These are phyloP conservation scores for Bacterosira constricta DNA, from an alignment of 108 stramenopile species.

Conservation along the genomic window DNA sequence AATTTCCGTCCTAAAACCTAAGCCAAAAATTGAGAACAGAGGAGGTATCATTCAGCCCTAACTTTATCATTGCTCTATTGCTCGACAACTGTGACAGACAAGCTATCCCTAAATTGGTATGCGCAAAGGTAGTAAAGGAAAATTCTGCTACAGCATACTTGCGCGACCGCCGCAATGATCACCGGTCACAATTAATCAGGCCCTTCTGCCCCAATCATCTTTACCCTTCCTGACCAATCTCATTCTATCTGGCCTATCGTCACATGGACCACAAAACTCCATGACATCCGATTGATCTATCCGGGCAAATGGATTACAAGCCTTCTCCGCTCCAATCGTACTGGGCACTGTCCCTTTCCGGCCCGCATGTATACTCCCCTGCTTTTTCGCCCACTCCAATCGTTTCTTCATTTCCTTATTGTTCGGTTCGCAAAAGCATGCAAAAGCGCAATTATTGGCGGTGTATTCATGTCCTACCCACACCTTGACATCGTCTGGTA, in stretches of 20 bases:
- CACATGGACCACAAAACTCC: constrained; percentile 27
- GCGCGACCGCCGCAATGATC: too few species aligned
- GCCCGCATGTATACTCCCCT: constrained; percentile 18
- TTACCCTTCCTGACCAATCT: constrained; percentile 43
- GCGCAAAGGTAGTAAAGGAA: too few species aligned
- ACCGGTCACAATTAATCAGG: not conserved
- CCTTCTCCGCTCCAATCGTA: constrained; percentile 66
- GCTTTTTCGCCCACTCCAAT: constrained; percentile 24
- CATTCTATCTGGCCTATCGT: constrained; percentile 34
- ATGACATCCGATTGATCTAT: constrained; percentile 26
- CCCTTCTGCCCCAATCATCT: constrained; percentile 48
- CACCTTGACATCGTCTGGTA: constrained; percentile 63
- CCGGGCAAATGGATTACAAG: constrained; percentile 72
- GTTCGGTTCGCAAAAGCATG: constrained; percentile 59
- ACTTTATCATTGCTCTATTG: too few species aligned
- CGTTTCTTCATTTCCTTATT: constrained; percentile 45
- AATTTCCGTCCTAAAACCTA: too few species aligned
- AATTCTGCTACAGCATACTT: too few species aligned
- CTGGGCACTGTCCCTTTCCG: constrained; percentile 47
- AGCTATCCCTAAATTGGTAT: too few species aligned
- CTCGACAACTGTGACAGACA: too few species aligned
- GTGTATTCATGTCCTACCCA: constrained; percentile 84
- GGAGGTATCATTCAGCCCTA: too few species aligned
- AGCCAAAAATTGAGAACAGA: too few species aligned
- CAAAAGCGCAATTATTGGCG: constrained; percentile 63